Conservation (phyloP, 805 yeast species). For the Limtongia smithiae region DNA sequence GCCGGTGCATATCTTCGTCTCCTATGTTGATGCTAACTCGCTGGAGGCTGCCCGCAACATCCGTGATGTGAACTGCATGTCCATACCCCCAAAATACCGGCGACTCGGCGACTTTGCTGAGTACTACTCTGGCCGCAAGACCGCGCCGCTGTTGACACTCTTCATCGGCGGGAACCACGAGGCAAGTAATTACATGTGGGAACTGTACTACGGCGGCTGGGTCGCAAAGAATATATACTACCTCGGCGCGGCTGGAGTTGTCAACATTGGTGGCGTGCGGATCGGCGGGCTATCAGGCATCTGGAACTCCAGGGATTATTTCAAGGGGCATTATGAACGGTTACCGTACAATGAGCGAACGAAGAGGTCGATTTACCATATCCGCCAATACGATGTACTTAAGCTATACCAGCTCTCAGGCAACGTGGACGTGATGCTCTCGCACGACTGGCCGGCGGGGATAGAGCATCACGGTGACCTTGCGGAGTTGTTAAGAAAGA, state of each 20-base stretch:
- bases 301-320: constrained; percentile 52
- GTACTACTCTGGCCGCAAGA: constrained; percentile 57
- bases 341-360: constrained; percentile 50
- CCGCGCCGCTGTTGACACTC: constrained; percentile 73
- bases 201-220: constrained; percentile 84
- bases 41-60: constrained; percentile 58
- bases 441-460: constrained; percentile 95
- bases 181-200: constrained; percentile 70
- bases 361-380: constrained; percentile 66
- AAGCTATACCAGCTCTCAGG: constrained; percentile 48
- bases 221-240: constrained; percentile 84
- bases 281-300: constrained; percentile 87
- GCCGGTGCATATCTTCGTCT: not conserved
- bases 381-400: constrained; percentile 56
- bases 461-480: constrained; percentile 63
- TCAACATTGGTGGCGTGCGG: constrained; percentile 71
- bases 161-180: constrained; percentile 97
- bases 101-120: constrained; percentile 73
- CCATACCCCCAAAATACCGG: constrained; percentile 76
- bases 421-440: constrained; percentile 55
- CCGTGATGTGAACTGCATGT: constrained; percentile 63
- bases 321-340: constrained; percentile 42
- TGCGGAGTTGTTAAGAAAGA: constrained; percentile 47
- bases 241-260: constrained; percentile 70
- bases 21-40: not conserved